A percentile compares a stretch with the other conserved stretches of the same genome.
phyloP scores from a whole-genome alignment of 129 eudicot genomes.

The Dittrichia graveolens region DNA sequence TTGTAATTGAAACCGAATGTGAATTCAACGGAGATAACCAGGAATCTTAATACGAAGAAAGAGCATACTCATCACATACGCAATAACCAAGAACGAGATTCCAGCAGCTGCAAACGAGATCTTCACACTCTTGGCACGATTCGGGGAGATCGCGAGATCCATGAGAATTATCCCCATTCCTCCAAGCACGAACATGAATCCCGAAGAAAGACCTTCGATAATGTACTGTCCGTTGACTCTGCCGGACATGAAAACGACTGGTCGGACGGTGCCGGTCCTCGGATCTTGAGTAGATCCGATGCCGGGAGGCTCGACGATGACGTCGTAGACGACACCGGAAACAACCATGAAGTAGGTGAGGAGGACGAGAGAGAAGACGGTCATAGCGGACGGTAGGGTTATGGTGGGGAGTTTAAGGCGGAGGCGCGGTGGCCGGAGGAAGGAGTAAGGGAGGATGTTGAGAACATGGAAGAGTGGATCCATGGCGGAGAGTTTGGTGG shows the following conservation, averaged over 20 bases:
- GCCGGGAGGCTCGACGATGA: constrained; percentile 97
- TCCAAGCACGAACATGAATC: constrained; percentile 96
- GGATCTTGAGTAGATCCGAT: constrained; percentile 88
- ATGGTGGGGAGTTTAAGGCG: constrained; percentile 79
- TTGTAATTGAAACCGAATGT: neutral
- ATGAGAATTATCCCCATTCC: constrained; percentile 73
- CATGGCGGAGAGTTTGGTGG: constrained; percentile 29
- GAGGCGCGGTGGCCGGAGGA: constrained; percentile 91
- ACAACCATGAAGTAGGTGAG: constrained; percentile 94
- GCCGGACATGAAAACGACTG: constrained; percentile 84
- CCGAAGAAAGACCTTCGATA: constrained; percentile 83
- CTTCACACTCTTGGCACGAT: constrained; percentile 67
- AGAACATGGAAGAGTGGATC: constrained; percentile 66
- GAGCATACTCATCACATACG: constrained; percentile 92
- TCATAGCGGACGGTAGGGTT: constrained; percentile 82
- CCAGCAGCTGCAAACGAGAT: constrained; percentile 71
- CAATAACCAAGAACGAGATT: constrained; percentile 53
- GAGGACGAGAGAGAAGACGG: constrained; percentile 75
- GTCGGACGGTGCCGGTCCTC: constrained; percentile 70
- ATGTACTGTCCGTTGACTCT: constrained; percentile 96
- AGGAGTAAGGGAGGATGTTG: constrained; percentile 58
- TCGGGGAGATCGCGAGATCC: constrained; percentile 68
- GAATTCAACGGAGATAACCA: constrained; percentile 62
- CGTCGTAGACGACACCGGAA: constrained; percentile 95
- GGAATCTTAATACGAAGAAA: constrained; percentile 95